phyloP scores from a whole-genome alignment of 371 early-diverging fungal species.

The Apophysomyces sp. region DNA sequence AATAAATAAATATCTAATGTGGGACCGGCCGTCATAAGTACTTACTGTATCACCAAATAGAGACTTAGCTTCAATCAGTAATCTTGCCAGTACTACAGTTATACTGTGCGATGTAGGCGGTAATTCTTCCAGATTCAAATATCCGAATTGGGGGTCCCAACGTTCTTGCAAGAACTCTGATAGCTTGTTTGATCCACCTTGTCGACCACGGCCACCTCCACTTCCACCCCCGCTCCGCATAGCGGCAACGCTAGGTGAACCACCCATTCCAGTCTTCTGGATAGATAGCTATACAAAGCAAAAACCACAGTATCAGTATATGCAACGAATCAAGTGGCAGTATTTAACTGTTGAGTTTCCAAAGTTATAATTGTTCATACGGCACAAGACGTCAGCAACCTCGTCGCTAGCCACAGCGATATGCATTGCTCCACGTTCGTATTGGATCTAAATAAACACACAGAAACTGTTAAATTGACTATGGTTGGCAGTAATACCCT shows the following conservation, averaged over 20 bases:
- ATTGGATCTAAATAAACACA: slow-evolving; percentile 10
- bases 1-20: background rate
- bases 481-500: slow-evolving; percentile 2
- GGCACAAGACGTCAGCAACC: slow-evolving; percentile 20
- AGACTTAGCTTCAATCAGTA: slow-evolving; percentile 51
- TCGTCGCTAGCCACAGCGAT: slow-evolving; percentile 24
- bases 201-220: background rate
- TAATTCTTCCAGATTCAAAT: slow-evolving; percentile 53
- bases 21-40: background rate
- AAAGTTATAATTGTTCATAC: slow-evolving; percentile 31
- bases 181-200: slow-evolving; percentile 16
- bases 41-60: slow-evolving; percentile 50
- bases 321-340: background rate
- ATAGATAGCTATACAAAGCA: slow-evolving; percentile 9
- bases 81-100: slow-evolving; percentile 33
- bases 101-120: slow-evolving; percentile 31
- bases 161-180: slow-evolving; percentile 45
- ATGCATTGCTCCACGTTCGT: slow-evolving; percentile 14
- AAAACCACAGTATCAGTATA: background rate
- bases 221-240: background rate
- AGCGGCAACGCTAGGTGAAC: background rate
- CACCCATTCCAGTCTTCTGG: background rate
- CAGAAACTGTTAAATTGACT: background rate
- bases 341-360: slow-evolving; percentile 12
- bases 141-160: slow-evolving; percentile 44